Percentiles rank a stretch among this genome's conserved stretches.
Evolutionary conservation across 1,284 basidiomycete species (phyloP).

Genomic region (Microbotryomycetes sp.): DNA sequence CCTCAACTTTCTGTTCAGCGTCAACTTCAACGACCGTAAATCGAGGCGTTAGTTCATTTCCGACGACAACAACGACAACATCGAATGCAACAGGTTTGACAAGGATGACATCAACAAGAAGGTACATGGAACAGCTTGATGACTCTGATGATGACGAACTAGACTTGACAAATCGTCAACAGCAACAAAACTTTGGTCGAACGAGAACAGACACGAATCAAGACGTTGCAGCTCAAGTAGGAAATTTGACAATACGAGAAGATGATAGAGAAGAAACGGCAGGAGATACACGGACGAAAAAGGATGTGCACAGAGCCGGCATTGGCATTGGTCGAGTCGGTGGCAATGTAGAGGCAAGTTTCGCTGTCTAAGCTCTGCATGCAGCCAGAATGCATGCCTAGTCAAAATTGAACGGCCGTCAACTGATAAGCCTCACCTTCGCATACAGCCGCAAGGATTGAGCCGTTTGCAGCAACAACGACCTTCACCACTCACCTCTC

Average conservation of each 20-base stretch:
- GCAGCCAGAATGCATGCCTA: no score
- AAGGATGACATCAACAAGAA: slow-evolving; percentile 16
- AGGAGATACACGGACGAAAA: neutral
- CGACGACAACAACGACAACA: no score
- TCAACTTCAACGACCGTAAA: no score
- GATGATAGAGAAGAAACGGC: neutral
- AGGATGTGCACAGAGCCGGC: neutral
- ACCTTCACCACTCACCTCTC: neutral
- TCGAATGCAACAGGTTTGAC: slow-evolving; percentile 1
- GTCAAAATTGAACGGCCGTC: no score
- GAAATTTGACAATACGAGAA: neutral
- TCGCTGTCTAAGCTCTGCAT: no score
- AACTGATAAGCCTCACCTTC: no score
- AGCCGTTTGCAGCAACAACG: neutral
- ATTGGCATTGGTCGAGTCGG: neutral
- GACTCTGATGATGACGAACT: slow-evolving; percentile 14
- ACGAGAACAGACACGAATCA: neutral
- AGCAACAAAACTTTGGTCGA: neutral
- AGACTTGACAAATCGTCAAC: neutral
- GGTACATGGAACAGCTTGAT: slow-evolving; percentile 21
- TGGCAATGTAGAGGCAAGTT: neutral
- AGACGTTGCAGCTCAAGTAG: neutral
- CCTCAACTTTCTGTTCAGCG: no score
- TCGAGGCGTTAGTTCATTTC: no score
- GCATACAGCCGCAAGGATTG: no score